These are phyloP conservation scores for Cystobasidium slooffiae DNA, from an alignment of 1,284 basidiomycete genomes.

Conservation along the genomic window DNA sequence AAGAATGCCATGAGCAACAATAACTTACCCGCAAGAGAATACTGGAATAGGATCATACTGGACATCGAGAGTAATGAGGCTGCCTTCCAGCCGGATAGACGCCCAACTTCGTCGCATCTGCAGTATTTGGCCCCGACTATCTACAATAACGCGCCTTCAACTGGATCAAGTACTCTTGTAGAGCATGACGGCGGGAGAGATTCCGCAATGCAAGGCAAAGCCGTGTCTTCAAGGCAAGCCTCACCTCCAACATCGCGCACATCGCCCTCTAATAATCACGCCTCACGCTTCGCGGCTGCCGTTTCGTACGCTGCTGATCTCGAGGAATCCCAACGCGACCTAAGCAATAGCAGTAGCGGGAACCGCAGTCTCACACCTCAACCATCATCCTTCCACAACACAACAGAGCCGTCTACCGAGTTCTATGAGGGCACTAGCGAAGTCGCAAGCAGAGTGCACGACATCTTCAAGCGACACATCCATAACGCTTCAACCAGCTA, in stretches of 20 bases:
- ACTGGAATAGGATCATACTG: constrained; percentile 3
- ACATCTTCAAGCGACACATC: constrained; percentile 33
- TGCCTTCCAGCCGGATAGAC: too few species aligned
- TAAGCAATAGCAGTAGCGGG: constrained; percentile 2
- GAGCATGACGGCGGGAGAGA: constrained; percentile 1
- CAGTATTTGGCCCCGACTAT: not conserved
- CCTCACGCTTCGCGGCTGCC: constrained; percentile 18
- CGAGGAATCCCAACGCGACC: not conserved
- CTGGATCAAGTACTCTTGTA: constrained; percentile 6
- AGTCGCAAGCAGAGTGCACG: constrained; percentile 14
- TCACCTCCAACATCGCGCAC: not conserved
- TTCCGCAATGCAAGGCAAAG: not conserved
- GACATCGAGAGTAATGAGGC: constrained; percentile 2
- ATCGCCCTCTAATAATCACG: not conserved
- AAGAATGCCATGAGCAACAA: not conserved
- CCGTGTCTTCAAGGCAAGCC: not conserved
- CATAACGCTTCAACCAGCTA: constrained; percentile 38
- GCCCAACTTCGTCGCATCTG: not conserved
- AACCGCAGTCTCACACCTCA: constrained; percentile 26
- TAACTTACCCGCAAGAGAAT: not conserved
- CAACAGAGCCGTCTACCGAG: not conserved
- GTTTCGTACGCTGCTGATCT: constrained; percentile 11
- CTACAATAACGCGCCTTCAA: constrained; percentile 1
- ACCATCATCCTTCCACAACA: not conserved
- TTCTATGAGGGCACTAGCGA: not conserved